Base-by-base conservation (phyloP, 306 rosid genomes). In the Notholithocarpus densiflorus region DNA sequence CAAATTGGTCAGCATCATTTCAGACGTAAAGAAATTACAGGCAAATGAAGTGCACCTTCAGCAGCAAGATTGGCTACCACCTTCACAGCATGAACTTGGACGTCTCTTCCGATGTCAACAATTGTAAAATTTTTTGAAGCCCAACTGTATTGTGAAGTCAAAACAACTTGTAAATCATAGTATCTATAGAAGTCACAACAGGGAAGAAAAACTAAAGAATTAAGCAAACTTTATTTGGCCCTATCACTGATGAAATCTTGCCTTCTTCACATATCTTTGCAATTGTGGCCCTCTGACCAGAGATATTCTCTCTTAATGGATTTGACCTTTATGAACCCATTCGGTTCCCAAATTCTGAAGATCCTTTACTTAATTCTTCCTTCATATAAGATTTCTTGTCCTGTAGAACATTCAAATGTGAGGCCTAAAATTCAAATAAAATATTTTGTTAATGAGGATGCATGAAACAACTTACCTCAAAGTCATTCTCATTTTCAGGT, bases 41-140 rank as follows among this genome's bases (percentile, higher is more conserved):
- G 83, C 43, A 74, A 56, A 23, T 53, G 40, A 71, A 53, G 32
- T 45, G 34, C 78, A 90, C 94, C 94, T 90, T 90, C 94, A 81
- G 94, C 94, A 62, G 92, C 90, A 75, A 90, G 94, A 83, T 88
- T 90, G 78, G 94, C 94, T 23, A 90, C 83, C 89, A 88, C 89
- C 81, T 90, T 90, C 76, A 90, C 90, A 72, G 92, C 94, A 64
- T 90, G 94, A 70, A 86, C 82, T 90, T 90, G 92, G 75, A 85
- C 72, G 66, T 86, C 89, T 90, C 92, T 82, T 85, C 87, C 20
- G 94, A 90, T 61, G 83, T 75, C 89, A 90, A 78, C 73, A 90
- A 75, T 70, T 86, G 88, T 72, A 90, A 73, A 68, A 88, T 85
- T 82, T 86, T 86, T 68, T 84, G 90, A 65, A 90, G 87, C 75